Evolutionary conservation across 2,329 filamentous ascomycete genomes (phyloP).

Genomic region (Botrytis cinerea): DNA sequence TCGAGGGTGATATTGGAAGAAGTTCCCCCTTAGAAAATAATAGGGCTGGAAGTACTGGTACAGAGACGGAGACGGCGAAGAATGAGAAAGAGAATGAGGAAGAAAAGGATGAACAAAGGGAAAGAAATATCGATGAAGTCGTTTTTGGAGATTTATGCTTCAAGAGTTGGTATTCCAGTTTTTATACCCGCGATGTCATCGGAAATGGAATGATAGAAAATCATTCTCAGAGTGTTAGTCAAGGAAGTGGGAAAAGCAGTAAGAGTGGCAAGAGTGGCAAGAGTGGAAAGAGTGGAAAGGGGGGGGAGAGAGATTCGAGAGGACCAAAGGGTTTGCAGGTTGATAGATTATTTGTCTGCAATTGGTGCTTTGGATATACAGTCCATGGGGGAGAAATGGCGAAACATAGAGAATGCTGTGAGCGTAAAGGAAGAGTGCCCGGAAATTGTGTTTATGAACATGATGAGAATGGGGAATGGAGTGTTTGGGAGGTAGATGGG

Average conservation of each 20-base stretch:
- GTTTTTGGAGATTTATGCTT: conserved; percentile 83
- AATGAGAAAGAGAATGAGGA: background rate
- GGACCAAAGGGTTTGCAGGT: conserved; percentile 46
- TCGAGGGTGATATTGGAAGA: background rate
- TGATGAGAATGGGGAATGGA: conserved; percentile 58
- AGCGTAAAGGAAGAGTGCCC: conserved; percentile 52
- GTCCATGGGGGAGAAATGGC: conserved; percentile 61
- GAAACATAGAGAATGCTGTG: conserved; percentile 60
- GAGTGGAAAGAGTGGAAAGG: conserved; percentile 5
- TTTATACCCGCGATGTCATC: conserved; percentile 74
- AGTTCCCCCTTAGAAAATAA: background rate
- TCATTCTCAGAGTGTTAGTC: conserved; percentile 1
- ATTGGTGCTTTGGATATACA: conserved; percentile 92
- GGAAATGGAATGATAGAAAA: conserved; percentile 47
- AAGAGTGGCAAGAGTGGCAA: background rate
- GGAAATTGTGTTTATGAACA: conserved; percentile 75
- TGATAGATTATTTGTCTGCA: conserved; percentile 80
- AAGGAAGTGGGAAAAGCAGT: conserved; percentile 14
- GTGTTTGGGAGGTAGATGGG: conserved; percentile 91
- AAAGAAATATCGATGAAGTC: conserved; percentile 83
- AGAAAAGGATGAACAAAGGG: conserved; percentile 37
- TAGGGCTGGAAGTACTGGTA: background rate
- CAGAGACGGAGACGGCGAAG: background rate
- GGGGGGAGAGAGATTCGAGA: conserved; percentile 8
- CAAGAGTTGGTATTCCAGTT: conserved; percentile 89